Evolutionary conservation across 2,329 filamentous ascomycete genomes (phyloP).

Genomic region (Curvularia hawaiiensis): DNA sequence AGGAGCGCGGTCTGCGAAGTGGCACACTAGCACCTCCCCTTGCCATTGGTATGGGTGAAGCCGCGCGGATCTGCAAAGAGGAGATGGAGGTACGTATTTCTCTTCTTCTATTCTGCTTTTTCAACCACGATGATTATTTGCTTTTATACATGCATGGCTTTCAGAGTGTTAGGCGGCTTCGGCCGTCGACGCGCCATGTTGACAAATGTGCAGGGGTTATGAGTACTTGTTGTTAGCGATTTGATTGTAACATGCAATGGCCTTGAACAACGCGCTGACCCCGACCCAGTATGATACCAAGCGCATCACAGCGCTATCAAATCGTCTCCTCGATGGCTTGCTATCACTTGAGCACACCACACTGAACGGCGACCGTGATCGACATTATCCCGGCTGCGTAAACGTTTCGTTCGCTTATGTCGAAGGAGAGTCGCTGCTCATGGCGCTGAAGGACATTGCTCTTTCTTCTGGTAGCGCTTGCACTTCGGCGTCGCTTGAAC

Average conservation of each 20-base stretch:
- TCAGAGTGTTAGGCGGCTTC: slow-evolving; percentile 62
- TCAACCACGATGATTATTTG: slow-evolving; percentile 72
- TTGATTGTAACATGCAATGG: neutral
- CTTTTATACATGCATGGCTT: slow-evolving; percentile 86
- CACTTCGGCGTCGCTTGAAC: slow-evolving; percentile 94
- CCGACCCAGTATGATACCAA: slow-evolving; percentile 81
- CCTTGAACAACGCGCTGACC: slow-evolving; percentile 20
- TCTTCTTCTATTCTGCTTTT: slow-evolving; percentile 23
- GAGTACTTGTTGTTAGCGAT: slow-evolving; percentile 42
- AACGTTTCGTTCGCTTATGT: slow-evolving; percentile 99
- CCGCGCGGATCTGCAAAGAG: slow-evolving; percentile 86
- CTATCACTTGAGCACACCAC: slow-evolving; percentile 89
- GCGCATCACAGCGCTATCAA: slow-evolving; percentile 80
- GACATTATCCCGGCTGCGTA: slow-evolving; percentile 94
- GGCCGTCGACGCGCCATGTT: slow-evolving; percentile 49
- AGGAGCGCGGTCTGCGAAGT: slow-evolving; percentile 92
- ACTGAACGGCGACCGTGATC: slow-evolving; percentile 82
- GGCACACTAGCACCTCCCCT: slow-evolving; percentile 90
- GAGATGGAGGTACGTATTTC: slow-evolving; percentile 80
- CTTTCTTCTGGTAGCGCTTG: slow-evolving; percentile 96
- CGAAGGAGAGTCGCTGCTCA: slow-evolving; percentile 95
- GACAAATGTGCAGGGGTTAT: slow-evolving; percentile 70
- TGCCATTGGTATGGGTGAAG: slow-evolving; percentile 92
- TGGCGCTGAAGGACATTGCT: slow-evolving; percentile 98
- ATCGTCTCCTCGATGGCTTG: slow-evolving; percentile 81